A percentile compares a stretch with the other conserved stretches of the same genome.
These are phyloP conservation scores for Phaeosphaeriaceae sp. DNA, from an alignment of 2,329 filamentous ascomycete species.

Conservation along the genomic window DNA sequence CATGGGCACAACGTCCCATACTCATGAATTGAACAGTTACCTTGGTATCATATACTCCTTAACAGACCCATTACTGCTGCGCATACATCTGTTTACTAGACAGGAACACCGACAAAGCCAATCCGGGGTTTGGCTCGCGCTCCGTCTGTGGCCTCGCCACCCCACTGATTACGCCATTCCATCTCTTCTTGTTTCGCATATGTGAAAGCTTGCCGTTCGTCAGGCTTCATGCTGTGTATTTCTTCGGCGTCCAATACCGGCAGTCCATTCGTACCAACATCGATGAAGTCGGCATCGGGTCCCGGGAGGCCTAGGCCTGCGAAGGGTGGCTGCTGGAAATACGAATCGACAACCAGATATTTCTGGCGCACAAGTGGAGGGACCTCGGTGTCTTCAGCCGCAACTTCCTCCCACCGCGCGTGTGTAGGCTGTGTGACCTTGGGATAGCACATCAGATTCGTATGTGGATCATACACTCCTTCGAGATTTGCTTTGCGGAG, in stretches of 20 bases:
- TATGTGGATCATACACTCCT: constrained; percentile 92
- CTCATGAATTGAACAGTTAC: constrained; percentile 5
- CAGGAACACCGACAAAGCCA: constrained; percentile 58
- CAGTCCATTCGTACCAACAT: constrained; percentile 63
- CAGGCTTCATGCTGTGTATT: constrained; percentile 68
- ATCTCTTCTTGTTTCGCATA: constrained; percentile 69
- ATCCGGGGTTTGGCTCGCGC: constrained; percentile 55
- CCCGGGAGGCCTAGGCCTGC: constrained; percentile 67
- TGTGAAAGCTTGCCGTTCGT: constrained; percentile 77
- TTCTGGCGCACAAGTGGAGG: constrained; percentile 66
- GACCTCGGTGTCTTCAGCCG: constrained; percentile 53
- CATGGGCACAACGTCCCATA: not conserved
- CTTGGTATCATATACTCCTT: constrained; percentile 11
- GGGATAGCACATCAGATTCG: constrained; percentile 89
- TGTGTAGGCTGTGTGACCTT: constrained; percentile 88
- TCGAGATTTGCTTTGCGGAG: constrained; percentile 72
- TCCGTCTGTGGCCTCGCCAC: constrained; percentile 68
- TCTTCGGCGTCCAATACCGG: constrained; percentile 70
- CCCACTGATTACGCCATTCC: constrained; percentile 78
- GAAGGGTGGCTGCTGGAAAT: constrained; percentile 64
- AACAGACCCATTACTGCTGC: not conserved
- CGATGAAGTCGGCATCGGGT: constrained; percentile 59
- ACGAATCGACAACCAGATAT: constrained; percentile 68
- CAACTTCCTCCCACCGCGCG: constrained; percentile 78
- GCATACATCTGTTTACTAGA: constrained; percentile 34